Base-by-base conservation (phyloP, 305 asterid genomes). In the Fraxinus velutina region DNA sequence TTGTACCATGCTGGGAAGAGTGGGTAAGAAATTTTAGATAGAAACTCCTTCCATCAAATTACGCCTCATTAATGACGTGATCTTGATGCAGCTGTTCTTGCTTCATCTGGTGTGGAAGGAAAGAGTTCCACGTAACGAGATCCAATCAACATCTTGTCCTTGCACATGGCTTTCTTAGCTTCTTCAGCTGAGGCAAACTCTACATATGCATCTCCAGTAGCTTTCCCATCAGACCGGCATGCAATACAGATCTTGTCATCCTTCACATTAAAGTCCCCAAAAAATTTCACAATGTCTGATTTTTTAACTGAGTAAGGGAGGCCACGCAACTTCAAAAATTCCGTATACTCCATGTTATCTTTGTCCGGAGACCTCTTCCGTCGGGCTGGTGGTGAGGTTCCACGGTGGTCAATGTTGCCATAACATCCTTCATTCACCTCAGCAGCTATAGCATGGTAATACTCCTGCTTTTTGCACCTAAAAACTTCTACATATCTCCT, bases 201-300 rank as follows among this genome's bases (percentile, higher is more conserved):
- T 1, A 92, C 99, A 73, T 77, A 94, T 1, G 99, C 99, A 87
- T 94, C 98, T 66, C 99, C 97, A 1, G 97, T 96, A 55, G 97
- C 95, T 83, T 92, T 94, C 86, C 98, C 98, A 73, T 96, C 97
- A 30, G 90, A 83, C 6, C 98, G 87, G 82, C 87, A 87, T 9
- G 90, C 93, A 75, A 96, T 91, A 78, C 87, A 93, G 17, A 96
- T 88, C 88, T 89, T 96, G 15, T 92, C 97, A 76, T 93, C 92
- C 4, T 84, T 52, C 64, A 94, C 81, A 33, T 87, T 82, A 30
- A 90, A 89, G 55, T 94, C 97, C 36, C 87, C 97, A 33, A 94
- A 94, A 82, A 94, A 94, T 24, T 88, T 91, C 62, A 80, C 83
- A 39, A 96, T 96, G 21, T 93, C 97, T 1, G 90, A 78, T 85